Base-by-base conservation (phyloP, 495 filamentous ascomycete species). In the Daldinia concentrica region DNA sequence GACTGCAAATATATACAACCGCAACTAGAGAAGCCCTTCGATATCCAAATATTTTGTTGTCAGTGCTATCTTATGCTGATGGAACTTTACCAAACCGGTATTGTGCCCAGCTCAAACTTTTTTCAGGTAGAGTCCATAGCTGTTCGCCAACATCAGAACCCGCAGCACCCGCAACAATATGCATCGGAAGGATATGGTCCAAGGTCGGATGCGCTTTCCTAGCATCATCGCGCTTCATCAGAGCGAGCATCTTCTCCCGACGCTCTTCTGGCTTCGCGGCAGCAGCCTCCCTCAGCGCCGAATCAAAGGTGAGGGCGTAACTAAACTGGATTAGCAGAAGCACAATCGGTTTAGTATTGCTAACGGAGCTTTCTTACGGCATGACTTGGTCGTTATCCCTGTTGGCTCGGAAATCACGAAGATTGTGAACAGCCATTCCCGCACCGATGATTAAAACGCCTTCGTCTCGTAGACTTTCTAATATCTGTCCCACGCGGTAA, bases 131-230 rank as follows among this genome's bases (percentile, higher is more conserved):
- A 11, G 43, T 48, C 43, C 43, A 48, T 11, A 48, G 43, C 8
- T 22, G 43, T 4, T 48, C 19, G 19, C 43, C 43, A 22, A 45
- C n/a, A 48, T 48, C 17, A 24, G 43, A 48, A 48, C 43, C 43
- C 4, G 43, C 43, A 19, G 43, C 17, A 48, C 43, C 43, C 4
- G 43, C 43, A 3, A 24, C 43, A 11, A 22, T 14, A 48, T 48
- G 19, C 43, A 48, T 48, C 43, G 43, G 43, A 24, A 48, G 17
- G 19, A 48, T 48, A 48, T 48, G 43, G 17, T 48, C 43, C 1
- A 48, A 48, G 17, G 60, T 56, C 26, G 90, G 91, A 82, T 93
- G 91, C 48, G 90, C 90, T 75, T 87, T 80, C 54, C 88, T 86
- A 0, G 89, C 88, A 86, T 90, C 88, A 6, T 71, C 72, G 27